Evolutionary conservation across 2,329 filamentous ascomycete species (phyloP).

Genomic region (Aphanoascus verrucosus): DNA sequence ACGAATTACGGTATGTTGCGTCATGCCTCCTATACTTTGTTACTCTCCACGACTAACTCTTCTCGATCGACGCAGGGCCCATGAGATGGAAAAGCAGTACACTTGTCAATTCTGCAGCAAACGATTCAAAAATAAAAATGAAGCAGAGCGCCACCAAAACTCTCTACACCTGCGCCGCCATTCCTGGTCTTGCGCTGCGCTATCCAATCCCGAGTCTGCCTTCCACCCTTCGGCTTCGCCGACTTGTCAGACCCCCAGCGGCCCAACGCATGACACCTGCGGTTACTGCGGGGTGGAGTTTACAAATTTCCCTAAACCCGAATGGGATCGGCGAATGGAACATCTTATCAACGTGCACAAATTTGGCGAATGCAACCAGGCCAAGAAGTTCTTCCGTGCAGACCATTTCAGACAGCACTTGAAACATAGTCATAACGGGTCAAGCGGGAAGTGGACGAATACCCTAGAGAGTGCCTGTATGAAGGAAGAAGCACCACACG

Average conservation of each 20-base stretch:
- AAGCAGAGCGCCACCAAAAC: slow-evolving; percentile 91
- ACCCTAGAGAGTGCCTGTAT: slow-evolving; percentile 95
- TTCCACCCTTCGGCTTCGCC: slow-evolving; percentile 66
- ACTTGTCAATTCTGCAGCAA: slow-evolving; percentile 87
- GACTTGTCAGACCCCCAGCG: slow-evolving; percentile 26
- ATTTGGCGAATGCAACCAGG: slow-evolving; percentile 94
- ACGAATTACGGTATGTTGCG: slow-evolving; percentile 64
- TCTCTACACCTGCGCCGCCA: slow-evolving; percentile 84
- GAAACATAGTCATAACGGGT: slow-evolving; percentile 93
- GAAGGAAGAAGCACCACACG: slow-evolving; percentile 58
- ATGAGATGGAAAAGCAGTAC: slow-evolving; percentile 94
- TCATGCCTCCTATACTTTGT: not conserved
- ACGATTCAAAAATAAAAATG: slow-evolving; percentile 98
- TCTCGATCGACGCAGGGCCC: slow-evolving; percentile 26
- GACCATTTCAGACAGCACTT: slow-evolving; percentile 97
- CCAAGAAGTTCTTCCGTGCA: slow-evolving; percentile 94
- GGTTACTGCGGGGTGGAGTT: slow-evolving; percentile 97
- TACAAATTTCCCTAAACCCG: slow-evolving; percentile 57
- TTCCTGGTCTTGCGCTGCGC: slow-evolving; percentile 91
- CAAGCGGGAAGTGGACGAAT: slow-evolving; percentile 97
- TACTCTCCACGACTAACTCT: not conserved
- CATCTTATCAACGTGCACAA: slow-evolving; percentile 91
- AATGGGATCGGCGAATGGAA: slow-evolving; percentile 77
- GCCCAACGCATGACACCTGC: slow-evolving; percentile 56
- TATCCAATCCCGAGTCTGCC: slow-evolving; percentile 63